Evolutionary conservation across 441 rosid species (phyloP).

Genomic region (Brassica balearica): DNA sequence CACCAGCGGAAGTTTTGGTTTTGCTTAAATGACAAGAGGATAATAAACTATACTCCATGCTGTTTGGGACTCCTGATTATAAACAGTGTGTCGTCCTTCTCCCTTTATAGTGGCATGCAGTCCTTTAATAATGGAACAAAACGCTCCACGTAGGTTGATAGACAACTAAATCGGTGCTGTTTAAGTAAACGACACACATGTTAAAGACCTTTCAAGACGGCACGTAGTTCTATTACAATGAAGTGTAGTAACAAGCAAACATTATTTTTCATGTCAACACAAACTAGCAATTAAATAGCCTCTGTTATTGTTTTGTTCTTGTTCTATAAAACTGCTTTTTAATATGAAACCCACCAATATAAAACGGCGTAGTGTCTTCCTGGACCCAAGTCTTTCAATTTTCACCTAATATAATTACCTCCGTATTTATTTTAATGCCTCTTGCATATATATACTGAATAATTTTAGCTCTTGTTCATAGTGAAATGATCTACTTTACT

Average conservation of each 20-base stretch:
- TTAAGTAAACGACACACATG: constrained; percentile 22
- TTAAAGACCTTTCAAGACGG: not conserved
- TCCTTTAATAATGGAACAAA: not conserved
- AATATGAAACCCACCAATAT: constrained; percentile 38
- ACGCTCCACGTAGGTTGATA: not conserved
- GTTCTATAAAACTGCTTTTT: not conserved
- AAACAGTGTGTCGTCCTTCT: constrained; percentile 5
- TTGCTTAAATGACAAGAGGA: constrained; percentile 22
- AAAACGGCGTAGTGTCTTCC: constrained; percentile 27
- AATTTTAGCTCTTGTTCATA: constrained; percentile 16
- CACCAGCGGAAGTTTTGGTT: constrained; percentile 8
- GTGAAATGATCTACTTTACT: not conserved
- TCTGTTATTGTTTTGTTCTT: constrained; percentile 29
- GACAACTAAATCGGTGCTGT: constrained; percentile 7
- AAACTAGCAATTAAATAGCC: constrained; percentile 33
- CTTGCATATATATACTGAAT: constrained; percentile 27
- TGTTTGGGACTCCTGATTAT: not conserved
- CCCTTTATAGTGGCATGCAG: not conserved
- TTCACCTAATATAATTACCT: constrained; percentile 45
- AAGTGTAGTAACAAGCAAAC: not conserved
- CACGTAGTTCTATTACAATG: constrained; percentile 10
- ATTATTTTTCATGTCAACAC: not conserved
- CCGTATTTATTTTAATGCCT: constrained; percentile 31
- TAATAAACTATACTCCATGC: constrained; percentile 33
- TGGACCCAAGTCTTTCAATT: constrained; percentile 43